Evolutionary conservation across 768 basidiomycete species (phyloP).

Genomic region (Termitomyces sp.): DNA sequence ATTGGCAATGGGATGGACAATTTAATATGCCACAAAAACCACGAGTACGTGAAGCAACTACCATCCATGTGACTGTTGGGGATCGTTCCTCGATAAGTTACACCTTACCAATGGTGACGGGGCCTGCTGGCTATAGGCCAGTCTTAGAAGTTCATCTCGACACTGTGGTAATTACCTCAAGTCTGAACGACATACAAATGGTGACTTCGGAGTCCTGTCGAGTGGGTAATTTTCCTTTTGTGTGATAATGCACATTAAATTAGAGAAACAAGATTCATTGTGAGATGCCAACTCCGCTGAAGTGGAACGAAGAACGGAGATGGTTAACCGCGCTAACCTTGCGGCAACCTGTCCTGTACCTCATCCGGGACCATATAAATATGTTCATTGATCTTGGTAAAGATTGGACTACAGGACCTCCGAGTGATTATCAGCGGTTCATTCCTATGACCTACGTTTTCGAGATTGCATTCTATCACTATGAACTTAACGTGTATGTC

Average conservation of each 20-base stretch:
- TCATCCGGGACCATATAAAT: conserved; percentile 90
- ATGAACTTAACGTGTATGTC: conserved; percentile 71
- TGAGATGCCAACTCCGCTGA: conserved; percentile 73
- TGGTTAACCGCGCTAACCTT: conserved; percentile 78
- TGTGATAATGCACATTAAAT: background rate
- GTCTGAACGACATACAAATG: conserved; percentile 82
- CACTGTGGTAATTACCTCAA: conserved; percentile 70
- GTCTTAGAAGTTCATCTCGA: conserved; percentile 80
- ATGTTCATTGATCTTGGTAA: conserved; percentile 90
- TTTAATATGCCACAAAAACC: conserved; percentile 40
- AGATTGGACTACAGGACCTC: conserved; percentile 86
- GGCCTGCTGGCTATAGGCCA: conserved; percentile 70
- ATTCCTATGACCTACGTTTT: conserved; percentile 76
- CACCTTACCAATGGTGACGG: conserved; percentile 75
- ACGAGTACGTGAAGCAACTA: conserved; percentile 58
- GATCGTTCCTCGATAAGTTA: conserved; percentile 85
- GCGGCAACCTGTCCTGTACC: conserved; percentile 63
- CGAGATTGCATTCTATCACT: conserved; percentile 68
- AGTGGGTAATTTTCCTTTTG: conserved; percentile 31
- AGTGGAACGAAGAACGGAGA: conserved; percentile 74
- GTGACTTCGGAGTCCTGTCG: conserved; percentile 73
- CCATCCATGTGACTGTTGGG: conserved; percentile 68
- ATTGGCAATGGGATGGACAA: conserved; percentile 89
- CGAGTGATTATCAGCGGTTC: conserved; percentile 75
- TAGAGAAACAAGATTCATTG: conserved; percentile 51